Evolutionary conservation across 257 asterid species (phyloP).

Genomic region (Paraleonurus japonicus): DNA sequence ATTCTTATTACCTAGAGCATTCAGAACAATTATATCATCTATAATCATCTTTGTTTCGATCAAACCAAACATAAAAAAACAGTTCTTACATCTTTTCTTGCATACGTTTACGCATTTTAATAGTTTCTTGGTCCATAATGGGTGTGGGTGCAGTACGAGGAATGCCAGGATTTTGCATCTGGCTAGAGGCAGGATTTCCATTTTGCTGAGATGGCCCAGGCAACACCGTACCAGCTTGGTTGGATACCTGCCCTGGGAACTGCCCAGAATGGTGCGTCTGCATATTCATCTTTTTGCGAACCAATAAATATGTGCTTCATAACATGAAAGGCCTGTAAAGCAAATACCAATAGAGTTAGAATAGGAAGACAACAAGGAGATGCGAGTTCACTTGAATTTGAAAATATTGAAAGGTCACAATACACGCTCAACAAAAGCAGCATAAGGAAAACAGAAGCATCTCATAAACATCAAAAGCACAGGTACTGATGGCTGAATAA

Average conservation of each 20-base stretch:
- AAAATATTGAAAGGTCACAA: neutral
- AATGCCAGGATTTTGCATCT: conserved; percentile 64
- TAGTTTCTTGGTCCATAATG: conserved; percentile 51
- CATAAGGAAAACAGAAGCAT: neutral
- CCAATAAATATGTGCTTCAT: conserved; percentile 27
- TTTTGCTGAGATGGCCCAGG: conserved; percentile 59
- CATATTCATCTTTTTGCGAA: conserved; percentile 49
- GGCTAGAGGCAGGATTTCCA: conserved; percentile 56
- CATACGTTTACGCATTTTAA: conserved; percentile 53
- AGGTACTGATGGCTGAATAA: neutral
- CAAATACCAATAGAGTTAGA: conserved; percentile 9
- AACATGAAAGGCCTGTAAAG: conserved; percentile 37
- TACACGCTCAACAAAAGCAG: neutral
- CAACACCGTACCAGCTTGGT: conserved; percentile 51
- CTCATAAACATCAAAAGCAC: neutral
- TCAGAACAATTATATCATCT: neutral
- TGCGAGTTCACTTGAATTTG: neutral
- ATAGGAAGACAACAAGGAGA: neutral
- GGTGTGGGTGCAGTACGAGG: conserved; percentile 40
- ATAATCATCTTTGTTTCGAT: neutral
- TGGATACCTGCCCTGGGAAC: conserved; percentile 63
- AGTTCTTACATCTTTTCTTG: conserved; percentile 58
- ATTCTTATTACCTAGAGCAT: neutral
- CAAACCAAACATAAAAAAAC: conserved; percentile 14
- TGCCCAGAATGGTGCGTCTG: conserved; percentile 65